These are phyloP conservation scores for Trifolium pratense DNA, from an alignment of 306 rosid genomes.

Conservation along the genomic window DNA sequence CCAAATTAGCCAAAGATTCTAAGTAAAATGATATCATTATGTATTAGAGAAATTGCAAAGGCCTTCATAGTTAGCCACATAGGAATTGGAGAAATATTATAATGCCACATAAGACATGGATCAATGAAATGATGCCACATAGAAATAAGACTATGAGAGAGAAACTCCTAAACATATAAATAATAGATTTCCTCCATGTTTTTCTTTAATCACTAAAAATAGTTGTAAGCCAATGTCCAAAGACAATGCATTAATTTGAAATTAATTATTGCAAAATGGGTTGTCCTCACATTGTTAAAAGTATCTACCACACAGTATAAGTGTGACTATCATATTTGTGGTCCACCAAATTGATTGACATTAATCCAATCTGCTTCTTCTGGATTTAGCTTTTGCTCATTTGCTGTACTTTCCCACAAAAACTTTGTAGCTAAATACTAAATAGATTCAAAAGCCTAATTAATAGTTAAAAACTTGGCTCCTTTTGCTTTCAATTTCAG, in stretches of 20 bases:
- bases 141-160: too few species aligned
- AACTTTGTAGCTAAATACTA: conserved; percentile 42
- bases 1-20: too few species aligned
- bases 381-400: conserved; percentile 43
- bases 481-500: conserved; percentile 49
- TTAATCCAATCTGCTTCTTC: conserved; percentile 50
- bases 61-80: too few species aligned
- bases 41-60: too few species aligned
- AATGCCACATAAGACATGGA: too few species aligned
- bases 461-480: conserved; percentile 43
- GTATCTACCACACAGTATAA: conserved; percentile 33
- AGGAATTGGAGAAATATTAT: too few species aligned
- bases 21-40: too few species aligned
- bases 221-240: conserved; percentile 34
- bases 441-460: conserved; percentile 46
- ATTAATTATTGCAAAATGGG: conserved; percentile 13
- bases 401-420: conserved; percentile 52
- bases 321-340: conserved; percentile 45
- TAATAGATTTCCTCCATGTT: neutral
- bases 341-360: conserved; percentile 56
- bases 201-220: neutral
- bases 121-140: too few species aligned
- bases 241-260: conserved; percentile 42
- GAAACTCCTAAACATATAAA: too few species aligned
- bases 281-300: conserved; percentile 46